phyloP scores from a whole-genome alignment of 176 grass and related monocot species.

The Oryza coarctata region DNA sequence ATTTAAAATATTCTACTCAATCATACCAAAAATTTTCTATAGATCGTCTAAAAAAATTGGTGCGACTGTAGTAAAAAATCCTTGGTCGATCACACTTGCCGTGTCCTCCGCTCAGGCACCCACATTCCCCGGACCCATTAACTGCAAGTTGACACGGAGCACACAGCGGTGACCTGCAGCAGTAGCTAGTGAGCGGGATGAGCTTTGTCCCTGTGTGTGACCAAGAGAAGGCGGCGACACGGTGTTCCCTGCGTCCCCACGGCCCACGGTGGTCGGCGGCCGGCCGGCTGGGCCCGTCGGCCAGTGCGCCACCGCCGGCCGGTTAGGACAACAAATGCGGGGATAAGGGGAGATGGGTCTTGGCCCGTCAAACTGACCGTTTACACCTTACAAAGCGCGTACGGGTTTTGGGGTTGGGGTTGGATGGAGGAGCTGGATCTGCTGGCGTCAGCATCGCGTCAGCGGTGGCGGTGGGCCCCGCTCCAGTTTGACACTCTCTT shows the following conservation, averaged over 20 bases:
- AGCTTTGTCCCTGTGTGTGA: not conserved
- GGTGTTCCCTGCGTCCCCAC: not conserved
- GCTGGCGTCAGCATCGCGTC: not conserved
- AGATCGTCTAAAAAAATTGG: too few relatives aligned
- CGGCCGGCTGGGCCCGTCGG: not conserved
- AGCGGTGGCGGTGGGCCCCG: not conserved
- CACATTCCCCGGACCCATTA: too few relatives aligned
- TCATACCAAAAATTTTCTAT: too few relatives aligned
- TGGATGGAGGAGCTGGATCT: not conserved
- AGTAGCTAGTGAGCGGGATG: too few relatives aligned
- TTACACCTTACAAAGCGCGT: not conserved
- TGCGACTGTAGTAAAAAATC: too few relatives aligned
- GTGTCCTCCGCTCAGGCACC: too few relatives aligned
- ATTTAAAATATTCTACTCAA: too few relatives aligned
- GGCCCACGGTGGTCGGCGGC: not conserved
- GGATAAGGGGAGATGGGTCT: too few relatives aligned
- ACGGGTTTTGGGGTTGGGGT: not conserved
- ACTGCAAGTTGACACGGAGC: too few relatives aligned
- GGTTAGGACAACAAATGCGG: not conserved
- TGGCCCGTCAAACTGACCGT: slow-evolving; percentile 26
- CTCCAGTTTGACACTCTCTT: not conserved
- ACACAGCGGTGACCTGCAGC: too few relatives aligned
- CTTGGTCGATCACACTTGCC: too few relatives aligned
- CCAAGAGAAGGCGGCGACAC: not conserved
- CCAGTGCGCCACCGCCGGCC: not conserved